These are phyloP conservation scores for Coemansia sp. DNA, from an alignment of 192 early-diverging fungal genomes.

Conservation along the genomic window DNA sequence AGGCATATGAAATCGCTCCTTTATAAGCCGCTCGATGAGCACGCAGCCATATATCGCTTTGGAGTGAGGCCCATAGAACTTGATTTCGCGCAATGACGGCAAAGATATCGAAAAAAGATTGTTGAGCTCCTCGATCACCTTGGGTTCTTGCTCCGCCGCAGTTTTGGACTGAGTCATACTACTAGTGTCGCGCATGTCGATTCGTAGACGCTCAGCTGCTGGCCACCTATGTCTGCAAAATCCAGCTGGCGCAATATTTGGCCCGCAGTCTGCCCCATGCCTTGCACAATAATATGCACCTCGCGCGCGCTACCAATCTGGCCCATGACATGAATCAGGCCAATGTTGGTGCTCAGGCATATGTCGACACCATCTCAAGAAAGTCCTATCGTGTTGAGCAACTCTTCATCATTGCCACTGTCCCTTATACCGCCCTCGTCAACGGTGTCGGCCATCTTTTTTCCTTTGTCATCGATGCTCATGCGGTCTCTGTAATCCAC, in stretches of 20 bases:
- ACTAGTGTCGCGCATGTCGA: neutral
- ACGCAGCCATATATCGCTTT: neutral
- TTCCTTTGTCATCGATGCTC: no score
- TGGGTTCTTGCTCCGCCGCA: neutral
- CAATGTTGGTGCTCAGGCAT: neutral
- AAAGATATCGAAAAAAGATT: neutral
- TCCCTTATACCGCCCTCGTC: neutral
- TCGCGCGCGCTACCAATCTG: neutral
- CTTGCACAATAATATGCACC: neutral
- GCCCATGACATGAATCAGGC: neutral
- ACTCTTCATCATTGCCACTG: neutral
- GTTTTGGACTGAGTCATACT: neutral
- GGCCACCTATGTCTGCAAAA: neutral
- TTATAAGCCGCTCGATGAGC: conserved; percentile 6
- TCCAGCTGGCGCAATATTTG: neutral
- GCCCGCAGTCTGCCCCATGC: neutral
- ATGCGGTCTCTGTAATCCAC: no score
- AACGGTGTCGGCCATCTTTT: no score
- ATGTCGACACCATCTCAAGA: neutral
- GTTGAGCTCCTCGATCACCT: neutral
- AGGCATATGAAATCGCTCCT: conserved; percentile 10
- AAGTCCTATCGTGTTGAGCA: no score
- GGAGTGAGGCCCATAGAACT: conserved; percentile 5
- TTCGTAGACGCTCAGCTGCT: neutral
- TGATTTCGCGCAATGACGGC: conserved; percentile 17